These are phyloP conservation scores for Neofusicoccum ribis DNA, from an alignment of 2,329 filamentous ascomycete species.

Conservation along the genomic window DNA sequence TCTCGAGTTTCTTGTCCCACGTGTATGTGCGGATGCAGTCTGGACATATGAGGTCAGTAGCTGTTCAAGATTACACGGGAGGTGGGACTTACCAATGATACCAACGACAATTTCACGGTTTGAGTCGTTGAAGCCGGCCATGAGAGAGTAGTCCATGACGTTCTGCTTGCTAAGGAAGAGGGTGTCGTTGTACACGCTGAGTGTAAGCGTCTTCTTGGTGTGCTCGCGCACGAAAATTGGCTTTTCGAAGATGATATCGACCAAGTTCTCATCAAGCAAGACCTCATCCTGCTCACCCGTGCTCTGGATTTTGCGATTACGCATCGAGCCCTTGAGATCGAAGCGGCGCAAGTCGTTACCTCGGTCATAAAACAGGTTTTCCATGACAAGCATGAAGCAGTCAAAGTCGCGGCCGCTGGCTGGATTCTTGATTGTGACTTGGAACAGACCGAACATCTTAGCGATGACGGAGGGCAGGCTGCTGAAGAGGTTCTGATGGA, in stretches of 20 bases:
- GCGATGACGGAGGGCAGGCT: slow-evolving; percentile 91
- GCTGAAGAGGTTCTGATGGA: slow-evolving; percentile 94
- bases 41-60: slow-evolving; percentile 15
- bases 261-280: slow-evolving; percentile 95
- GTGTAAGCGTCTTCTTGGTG: slow-evolving; percentile 87
- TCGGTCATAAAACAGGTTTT: slow-evolving; percentile 97
- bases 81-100: slow-evolving; percentile 64
- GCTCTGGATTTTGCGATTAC: slow-evolving; percentile 93
- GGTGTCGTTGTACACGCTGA: slow-evolving; percentile 96
- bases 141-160: slow-evolving; percentile 98
- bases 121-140: slow-evolving; percentile 94
- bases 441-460: slow-evolving; percentile 98
- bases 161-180: slow-evolving; percentile 92
- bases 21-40: slow-evolving; percentile 98
- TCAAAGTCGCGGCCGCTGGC: slow-evolving; percentile 90
- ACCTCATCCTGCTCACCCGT: slow-evolving; percentile 97
- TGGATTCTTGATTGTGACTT: slow-evolving; percentile 95
- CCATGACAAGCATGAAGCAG: slow-evolving; percentile 91
- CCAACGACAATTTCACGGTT: slow-evolving; percentile 91
- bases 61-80: neutral
- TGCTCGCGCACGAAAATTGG: slow-evolving; percentile 94
- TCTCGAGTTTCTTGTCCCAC: slow-evolving; percentile 99
- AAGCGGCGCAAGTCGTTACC: slow-evolving; percentile 71
- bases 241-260: slow-evolving; percentile 97
- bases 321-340: slow-evolving; percentile 97